Evolutionary conservation across 2,329 filamentous ascomycete genomes (phyloP).

Genomic region (Thelonectria rubi): DNA sequence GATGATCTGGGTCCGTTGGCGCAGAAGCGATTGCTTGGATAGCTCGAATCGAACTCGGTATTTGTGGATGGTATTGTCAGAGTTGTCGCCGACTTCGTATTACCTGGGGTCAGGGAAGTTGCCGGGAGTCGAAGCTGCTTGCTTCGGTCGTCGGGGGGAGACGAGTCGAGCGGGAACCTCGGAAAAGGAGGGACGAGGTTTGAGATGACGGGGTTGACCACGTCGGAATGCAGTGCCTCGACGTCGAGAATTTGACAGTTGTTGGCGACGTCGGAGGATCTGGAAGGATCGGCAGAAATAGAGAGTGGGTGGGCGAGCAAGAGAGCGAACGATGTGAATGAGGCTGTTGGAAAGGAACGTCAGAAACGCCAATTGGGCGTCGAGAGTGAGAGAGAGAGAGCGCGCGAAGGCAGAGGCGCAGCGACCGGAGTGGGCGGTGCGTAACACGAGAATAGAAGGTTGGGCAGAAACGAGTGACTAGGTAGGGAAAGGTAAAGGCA

Average conservation of each 20-base stretch:
- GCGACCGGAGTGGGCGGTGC: constrained; percentile 31
- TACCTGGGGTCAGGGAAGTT: constrained; percentile 11
- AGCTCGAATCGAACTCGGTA: constrained; percentile 33
- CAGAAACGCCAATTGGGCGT: constrained; percentile 27
- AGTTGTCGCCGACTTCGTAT: constrained; percentile 17
- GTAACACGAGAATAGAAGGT: constrained; percentile 31
- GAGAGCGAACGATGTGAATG: constrained; percentile 17
- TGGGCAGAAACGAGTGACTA: constrained; percentile 38
- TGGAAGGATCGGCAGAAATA: constrained; percentile 20
- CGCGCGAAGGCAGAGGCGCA: constrained; percentile 25
- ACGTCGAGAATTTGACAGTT: constrained; percentile 20
- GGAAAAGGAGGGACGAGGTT: constrained; percentile 27
- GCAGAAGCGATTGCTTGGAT: constrained; percentile 35
- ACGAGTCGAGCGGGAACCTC: constrained; percentile 1
- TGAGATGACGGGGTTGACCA: constrained; percentile 34
- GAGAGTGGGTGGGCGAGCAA: constrained; percentile 29
- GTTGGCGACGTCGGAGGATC: constrained; percentile 16
- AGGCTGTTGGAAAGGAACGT: constrained; percentile 22
- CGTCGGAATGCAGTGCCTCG: constrained; percentile 37
- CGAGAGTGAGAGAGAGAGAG: constrained; percentile 1
- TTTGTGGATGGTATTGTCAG: constrained; percentile 13
- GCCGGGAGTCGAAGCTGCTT: constrained; percentile 20
- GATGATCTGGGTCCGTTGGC: constrained; percentile 28
- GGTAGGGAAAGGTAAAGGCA: constrained; percentile 7
- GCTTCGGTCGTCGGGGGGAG: not conserved